A percentile compares a stretch with the other conserved stretches of the same genome.
These are phyloP conservation scores for Phytophthora nicotianae DNA, from an alignment of 352 stramenopile genomes.

Conservation along the genomic window DNA sequence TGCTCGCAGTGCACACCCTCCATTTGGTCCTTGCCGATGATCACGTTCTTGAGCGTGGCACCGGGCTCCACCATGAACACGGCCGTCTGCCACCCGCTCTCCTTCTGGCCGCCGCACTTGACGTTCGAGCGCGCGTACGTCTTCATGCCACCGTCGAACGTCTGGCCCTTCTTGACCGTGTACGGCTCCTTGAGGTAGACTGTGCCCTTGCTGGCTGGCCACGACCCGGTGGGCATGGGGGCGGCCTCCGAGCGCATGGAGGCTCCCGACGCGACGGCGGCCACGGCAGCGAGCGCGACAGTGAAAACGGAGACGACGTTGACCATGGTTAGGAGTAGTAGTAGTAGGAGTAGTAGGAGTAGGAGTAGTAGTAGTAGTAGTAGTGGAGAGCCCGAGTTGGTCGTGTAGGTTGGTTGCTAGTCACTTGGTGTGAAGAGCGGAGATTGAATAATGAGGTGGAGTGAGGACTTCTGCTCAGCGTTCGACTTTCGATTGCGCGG, in stretches of 20 bases:
- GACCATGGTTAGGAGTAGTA: slow-evolving; percentile 18
- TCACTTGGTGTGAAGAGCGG: slow-evolving; percentile 14
- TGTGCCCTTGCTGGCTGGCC: slow-evolving; percentile 31
- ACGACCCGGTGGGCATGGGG: slow-evolving; percentile 33
- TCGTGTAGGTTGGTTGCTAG: slow-evolving; percentile 1
- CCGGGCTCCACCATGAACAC: slow-evolving; percentile 33
- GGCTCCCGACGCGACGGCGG: slow-evolving; percentile 19
- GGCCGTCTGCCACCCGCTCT: slow-evolving; percentile 23
- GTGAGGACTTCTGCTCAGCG: neutral
- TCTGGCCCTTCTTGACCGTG: slow-evolving; percentile 37
- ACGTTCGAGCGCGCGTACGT: slow-evolving; percentile 57
- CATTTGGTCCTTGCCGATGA: slow-evolving; percentile 19
- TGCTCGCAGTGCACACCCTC: slow-evolving; percentile 28
- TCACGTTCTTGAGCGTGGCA: slow-evolving; percentile 18
- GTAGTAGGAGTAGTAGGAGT: no score
- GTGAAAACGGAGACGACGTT: slow-evolving; percentile 17
- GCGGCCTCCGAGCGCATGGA: slow-evolving; percentile 23
- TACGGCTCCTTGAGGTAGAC: slow-evolving; percentile 28
- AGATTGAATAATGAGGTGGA: slow-evolving; percentile 17
- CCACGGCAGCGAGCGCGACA: slow-evolving; percentile 8
- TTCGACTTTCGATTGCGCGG: neutral
- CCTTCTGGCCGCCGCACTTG: slow-evolving; percentile 34
- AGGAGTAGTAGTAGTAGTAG: no score
- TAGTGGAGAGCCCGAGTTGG: neutral
- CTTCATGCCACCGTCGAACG: slow-evolving; percentile 53